These are phyloP conservation scores for Gomphus bonarii DNA, from an alignment of 1,284 basidiomycete species.

Conservation along the genomic window DNA sequence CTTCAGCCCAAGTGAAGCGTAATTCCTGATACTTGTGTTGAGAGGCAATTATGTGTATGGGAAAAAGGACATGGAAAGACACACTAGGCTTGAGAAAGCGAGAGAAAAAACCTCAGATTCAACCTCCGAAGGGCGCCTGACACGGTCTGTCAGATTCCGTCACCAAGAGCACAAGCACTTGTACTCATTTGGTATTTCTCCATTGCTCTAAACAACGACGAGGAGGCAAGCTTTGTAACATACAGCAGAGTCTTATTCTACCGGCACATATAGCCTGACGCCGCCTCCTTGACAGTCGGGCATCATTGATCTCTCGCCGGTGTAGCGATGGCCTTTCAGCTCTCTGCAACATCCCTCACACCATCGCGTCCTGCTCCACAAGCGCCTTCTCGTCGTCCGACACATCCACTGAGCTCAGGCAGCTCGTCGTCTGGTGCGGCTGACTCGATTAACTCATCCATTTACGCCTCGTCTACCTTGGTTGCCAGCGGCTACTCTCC, in stretches of 20 bases:
- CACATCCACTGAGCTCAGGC: conserved; percentile 25
- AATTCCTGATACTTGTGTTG: neutral
- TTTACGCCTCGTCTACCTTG: conserved; percentile 30
- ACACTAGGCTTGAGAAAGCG: no score
- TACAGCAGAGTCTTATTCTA: neutral
- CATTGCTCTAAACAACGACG: neutral
- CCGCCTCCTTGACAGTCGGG: neutral
- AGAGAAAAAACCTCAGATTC: neutral
- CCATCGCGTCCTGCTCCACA: conserved; percentile 57
- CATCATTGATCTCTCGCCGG: neutral
- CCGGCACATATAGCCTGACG: neutral
- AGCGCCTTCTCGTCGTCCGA: conserved; percentile 39
- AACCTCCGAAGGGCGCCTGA: neutral
- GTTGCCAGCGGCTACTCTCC: conserved; percentile 41
- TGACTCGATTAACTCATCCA: conserved; percentile 23
- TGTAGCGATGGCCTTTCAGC: conserved; percentile 36
- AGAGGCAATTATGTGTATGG: neutral
- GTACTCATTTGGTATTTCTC: neutral
- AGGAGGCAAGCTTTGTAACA: neutral
- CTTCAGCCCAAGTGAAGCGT: neutral
- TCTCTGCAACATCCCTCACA: conserved; percentile 38
- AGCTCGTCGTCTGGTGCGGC: conserved; percentile 8
- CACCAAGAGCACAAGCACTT: neutral
- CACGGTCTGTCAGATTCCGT: conserved; percentile 1
- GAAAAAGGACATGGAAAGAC: neutral